Base-by-base conservation (phyloP, 805 yeast genomes). In the Saccharomyces paradoxus region DNA sequence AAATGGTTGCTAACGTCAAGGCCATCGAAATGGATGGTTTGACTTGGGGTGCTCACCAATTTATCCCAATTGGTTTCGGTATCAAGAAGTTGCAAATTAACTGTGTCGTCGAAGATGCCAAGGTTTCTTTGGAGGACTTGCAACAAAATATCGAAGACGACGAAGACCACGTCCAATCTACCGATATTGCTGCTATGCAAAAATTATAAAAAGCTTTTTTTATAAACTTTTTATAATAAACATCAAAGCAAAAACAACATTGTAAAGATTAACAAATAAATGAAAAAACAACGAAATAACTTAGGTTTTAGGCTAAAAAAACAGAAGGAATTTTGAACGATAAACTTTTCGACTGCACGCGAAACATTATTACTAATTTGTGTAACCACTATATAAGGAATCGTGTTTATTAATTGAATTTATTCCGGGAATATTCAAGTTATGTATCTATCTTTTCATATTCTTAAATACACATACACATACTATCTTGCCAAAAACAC, bases 121-220 rank as follows among this genome's bases (percentile, higher is more conserved):
- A 85, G 84, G 97, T 94, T 64, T 89, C 97, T 62, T 70, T 90
- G 69, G 96, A 88, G 66, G 97, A 87, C 55, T 86, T 94, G 73
- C 92, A 87, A 79, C 78, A 77, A 63, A 70, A 69, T 58, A 80
- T 83, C 65, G 85, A 80, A 74, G 97, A 85, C 72, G 96, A 88
- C 75, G 99, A 94, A 83, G 99, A 94, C 81, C 95, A 90, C 81
- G 97, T 94, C 72, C 99, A 94, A 84, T 92, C 98, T 69, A 87
- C 97, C 63, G 99, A 94, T 77, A 76, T 94, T 76, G 96, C 96
- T 77, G 99, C 99, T 77, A 92, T 92, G 98, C 87, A 81, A 78
- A 92, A 92, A 81, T 82, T 92, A 79, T 92, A 89, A 84, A 80
- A 53, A 56, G 46, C 27, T 48, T 30, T 44, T 37, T 37, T 21